Evolutionary conservation across 352 stramenopile genomes (phyloP), one percentile per base, ranked within the genome.

Genomic region (Pythium chondricola): DNA sequence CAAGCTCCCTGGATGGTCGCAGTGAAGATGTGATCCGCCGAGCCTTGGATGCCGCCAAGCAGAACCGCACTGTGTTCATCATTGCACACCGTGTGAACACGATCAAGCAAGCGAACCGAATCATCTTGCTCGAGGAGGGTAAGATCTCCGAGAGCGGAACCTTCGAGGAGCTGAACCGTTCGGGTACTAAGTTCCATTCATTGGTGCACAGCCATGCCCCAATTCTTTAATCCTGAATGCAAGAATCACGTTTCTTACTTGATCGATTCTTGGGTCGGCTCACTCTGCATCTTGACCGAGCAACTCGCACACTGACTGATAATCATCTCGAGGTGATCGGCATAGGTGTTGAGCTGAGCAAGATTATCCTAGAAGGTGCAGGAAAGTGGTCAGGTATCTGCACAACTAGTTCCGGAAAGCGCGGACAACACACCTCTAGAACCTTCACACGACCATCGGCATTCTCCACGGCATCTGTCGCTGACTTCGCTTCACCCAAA

Each of bases 51-150:
- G 71, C 69, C 3, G 74, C 79, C 8, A 59, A 77, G 10, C 55
- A 87, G 37, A 84, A 89, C 52, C 67, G 73, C 41, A 87, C 79
- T 0, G 79, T 90, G 43, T 85, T 93, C 51, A 77, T 93, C 48
- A 91, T 94, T 56, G 83, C 83, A 2, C 83, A 94, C 56, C 73
- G 83, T 25, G 53, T 95, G 42, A 83, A 85, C 59, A 95, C 84
- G 18, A 93, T 96, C 48, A 81, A 85, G 60, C 73, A 88, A 32
- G 80, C 78, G 11, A 83, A 85, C 54, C 75, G 77, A 21, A 90
- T 96, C 61, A 79, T 88, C 52, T 46, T 95, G 44, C 52, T 96
- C 3, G 74, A 94, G 27, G 56, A 91, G n/a, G 82, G 85, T 14
- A 59, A 71, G 30, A 91, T 95, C 41, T 67, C 65, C 0, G 84